Evolutionary conservation across 2,329 filamentous ascomycete genomes (phyloP).

Genomic region (Penicillium sp.): DNA sequence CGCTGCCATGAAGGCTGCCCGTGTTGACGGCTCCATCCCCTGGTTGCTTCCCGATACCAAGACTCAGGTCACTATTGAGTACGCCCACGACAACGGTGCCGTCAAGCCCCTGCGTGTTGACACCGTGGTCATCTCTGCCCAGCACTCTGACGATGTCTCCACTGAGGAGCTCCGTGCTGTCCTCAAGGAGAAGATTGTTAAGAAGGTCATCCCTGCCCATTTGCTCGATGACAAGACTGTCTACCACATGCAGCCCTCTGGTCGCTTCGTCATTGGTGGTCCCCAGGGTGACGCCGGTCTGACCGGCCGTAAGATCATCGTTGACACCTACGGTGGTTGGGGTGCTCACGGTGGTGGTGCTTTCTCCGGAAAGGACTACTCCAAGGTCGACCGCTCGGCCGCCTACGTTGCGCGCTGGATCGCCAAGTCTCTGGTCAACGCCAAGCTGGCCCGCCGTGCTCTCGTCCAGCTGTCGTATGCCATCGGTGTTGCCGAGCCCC

Average conservation of each 20-base stretch:
- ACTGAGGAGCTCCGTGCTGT: conserved; percentile 92
- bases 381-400: conserved; percentile 98
- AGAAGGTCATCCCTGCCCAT: conserved; percentile 86
- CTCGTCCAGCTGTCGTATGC: conserved; percentile 99
- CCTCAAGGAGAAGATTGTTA: conserved; percentile 96
- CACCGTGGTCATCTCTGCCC: conserved; percentile 94
- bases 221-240: conserved; percentile 90
- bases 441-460: conserved; percentile 83
- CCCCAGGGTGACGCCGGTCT: conserved; percentile 98
- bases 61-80: conserved; percentile 99
- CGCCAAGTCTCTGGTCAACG: conserved; percentile 92
- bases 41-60: conserved; percentile 99
- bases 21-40: conserved; percentile 79
- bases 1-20: conserved; percentile 85
- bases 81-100: conserved; percentile 88
- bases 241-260: conserved; percentile 99
- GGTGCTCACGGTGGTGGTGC: conserved; percentile 99
- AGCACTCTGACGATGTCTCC: conserved; percentile 84
- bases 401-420: conserved; percentile 98
- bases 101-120: conserved; percentile 90
- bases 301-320: conserved; percentile 98
- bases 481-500: conserved; percentile 96
- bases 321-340: conserved; percentile 99
- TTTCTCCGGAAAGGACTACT: conserved; percentile 99
- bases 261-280: conserved; percentile 97